Evolutionary conservation across 2,329 filamentous ascomycete genomes (phyloP).

Genomic region (Akanthomyces uredinophilus): DNA sequence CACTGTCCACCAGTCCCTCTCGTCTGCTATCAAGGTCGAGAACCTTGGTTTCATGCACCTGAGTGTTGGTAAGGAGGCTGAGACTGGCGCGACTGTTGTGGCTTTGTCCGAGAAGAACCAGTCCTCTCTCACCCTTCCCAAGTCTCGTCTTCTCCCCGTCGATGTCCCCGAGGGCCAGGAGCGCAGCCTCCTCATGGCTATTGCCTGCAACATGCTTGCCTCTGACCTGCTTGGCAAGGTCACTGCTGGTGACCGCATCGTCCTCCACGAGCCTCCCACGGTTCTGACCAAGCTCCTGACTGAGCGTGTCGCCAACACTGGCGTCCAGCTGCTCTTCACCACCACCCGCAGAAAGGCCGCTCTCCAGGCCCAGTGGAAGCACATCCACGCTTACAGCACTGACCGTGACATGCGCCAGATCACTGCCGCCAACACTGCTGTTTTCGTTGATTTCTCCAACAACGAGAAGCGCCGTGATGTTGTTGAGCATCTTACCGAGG

Average conservation of each 20-base stretch:
- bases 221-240: constrained; percentile 8
- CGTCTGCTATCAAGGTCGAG: constrained; percentile 12
- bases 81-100: constrained; percentile 9
- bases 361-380: constrained; percentile 11
- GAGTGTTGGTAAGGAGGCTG: constrained; percentile 6
- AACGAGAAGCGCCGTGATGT: constrained; percentile 12
- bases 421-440: constrained; percentile 10
- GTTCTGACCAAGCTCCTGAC: constrained; percentile 10
- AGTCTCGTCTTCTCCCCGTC: constrained; percentile 10
- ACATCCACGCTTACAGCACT: constrained; percentile 12
- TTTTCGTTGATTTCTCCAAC: constrained; percentile 13
- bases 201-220: constrained; percentile 13
- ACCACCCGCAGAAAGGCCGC: constrained; percentile 11
- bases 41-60: constrained; percentile 13
- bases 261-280: constrained; percentile 14
- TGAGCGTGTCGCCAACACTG: constrained; percentile 7
- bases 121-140: constrained; percentile 8
- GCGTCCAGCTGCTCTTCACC: constrained; percentile 12
- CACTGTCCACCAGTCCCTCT: constrained; percentile 11
- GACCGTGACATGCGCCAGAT: constrained; percentile 13
- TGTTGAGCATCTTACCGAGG: constrained; percentile 8
- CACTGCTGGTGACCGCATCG: constrained; percentile 7
- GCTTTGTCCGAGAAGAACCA: constrained; percentile 13
- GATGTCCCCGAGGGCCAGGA: constrained; percentile 10
- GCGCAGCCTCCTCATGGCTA: constrained; percentile 9